Percentiles rank a stretch among this genome's conserved stretches.
These are phyloP conservation scores for Rhodotorula babjevae DNA, from an alignment of 768 basidiomycete genomes.

Conservation along the genomic window DNA sequence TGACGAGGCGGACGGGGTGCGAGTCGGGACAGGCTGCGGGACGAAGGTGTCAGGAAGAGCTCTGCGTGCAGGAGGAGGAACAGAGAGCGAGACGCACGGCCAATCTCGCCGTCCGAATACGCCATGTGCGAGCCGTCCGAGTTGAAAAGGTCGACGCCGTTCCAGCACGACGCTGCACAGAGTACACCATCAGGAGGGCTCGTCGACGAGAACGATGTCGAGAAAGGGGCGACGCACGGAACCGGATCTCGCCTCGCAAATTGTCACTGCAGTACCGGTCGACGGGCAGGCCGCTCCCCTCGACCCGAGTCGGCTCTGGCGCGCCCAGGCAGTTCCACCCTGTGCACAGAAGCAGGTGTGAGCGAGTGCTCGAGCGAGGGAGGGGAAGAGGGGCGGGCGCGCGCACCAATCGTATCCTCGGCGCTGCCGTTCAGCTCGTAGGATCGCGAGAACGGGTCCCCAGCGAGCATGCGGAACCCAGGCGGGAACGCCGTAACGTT, in stretches of 20 bases:
- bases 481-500: constrained; percentile 47
- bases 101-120: constrained; percentile 38
- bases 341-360: background rate
- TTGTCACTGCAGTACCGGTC: constrained; percentile 46
- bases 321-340: constrained; percentile 25
- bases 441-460: constrained; percentile 46
- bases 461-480: constrained; percentile 49
- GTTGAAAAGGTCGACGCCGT: constrained; percentile 47
- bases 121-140: constrained; percentile 49
- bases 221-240: constrained; percentile 31
- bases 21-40: constrained; percentile 14
- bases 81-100: background rate
- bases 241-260: constrained; percentile 49
- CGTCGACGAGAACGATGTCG: background rate
- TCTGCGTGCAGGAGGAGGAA: background rate
- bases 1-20: constrained; percentile 28
- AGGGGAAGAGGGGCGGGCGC: background rate
- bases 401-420: constrained; percentile 44
- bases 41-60: too few species aligned
- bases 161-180: constrained; percentile 45
- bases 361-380: constrained; percentile 20
- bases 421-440: constrained; percentile 43
- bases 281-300: background rate
- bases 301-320: background rate
- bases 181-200: background rate